Base-by-base conservation (phyloP, 2,329 filamentous ascomycete species). In the Pestalotiopsis sp. region DNA sequence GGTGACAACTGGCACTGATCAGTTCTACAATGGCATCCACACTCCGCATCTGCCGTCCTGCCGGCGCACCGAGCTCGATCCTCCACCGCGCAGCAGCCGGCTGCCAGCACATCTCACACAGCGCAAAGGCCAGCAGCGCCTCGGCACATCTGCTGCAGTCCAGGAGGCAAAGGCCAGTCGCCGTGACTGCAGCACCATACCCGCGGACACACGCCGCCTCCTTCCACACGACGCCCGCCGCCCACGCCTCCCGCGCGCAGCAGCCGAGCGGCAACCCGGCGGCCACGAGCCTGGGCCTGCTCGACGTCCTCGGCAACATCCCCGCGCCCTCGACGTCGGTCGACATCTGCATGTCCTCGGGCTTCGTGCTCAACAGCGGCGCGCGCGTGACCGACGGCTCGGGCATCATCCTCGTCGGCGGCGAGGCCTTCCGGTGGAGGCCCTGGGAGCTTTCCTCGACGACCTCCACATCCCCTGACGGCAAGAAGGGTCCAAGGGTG, bases 401-500 rank as follows among this genome's bases (percentile, higher is more conserved):
- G 65, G 95, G 94, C 0, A 87, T 94, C 31, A 78, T 99, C 71
- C 85, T 99, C 4, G 87, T 98, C 1, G 91, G 90, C 56, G 95
- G 95, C 5, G 94, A 98, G 80, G 94, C 92, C 0, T 98, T 98
- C 79, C 82, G 85, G 65, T 99, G 96, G 96, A 84, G 88, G 77
- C 96, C 96, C 4, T 98, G 95, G 94, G 38, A 49, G 6, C 14
- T 58, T 1, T 31, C 45, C 81, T 87, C 70, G 80, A 82, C 80
- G 73, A 14, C 52, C 70, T 73, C 61, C 72, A 67, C 12, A 69
- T 69, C 7, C 31, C 56, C 45, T 66, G 31, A 41, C 12, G 20
- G 17, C 12, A 17, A 38, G 6, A n/a, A 27, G 59, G 36, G 38
- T 1, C 36, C n/a, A 4, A 81, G 76, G 74, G 81, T 97, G 75